Percentiles rank a stretch among this genome's conserved stretches.
These are phyloP conservation scores for Colletotrichum eremochloae DNA, from an alignment of 2,329 filamentous ascomycete genomes.

Conservation along the genomic window DNA sequence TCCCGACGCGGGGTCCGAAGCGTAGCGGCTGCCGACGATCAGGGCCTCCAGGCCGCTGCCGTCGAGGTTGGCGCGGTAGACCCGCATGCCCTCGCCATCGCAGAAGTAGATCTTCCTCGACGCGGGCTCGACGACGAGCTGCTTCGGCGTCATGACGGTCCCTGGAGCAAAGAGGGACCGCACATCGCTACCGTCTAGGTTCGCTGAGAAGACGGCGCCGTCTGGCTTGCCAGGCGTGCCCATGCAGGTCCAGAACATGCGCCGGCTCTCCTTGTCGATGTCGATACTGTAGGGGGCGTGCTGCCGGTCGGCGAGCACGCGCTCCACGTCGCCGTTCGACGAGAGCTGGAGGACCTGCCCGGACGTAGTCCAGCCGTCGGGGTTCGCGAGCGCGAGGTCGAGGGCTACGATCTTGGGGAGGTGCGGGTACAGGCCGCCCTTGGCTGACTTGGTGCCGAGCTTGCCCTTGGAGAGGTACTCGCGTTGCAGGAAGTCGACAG, in stretches of 20 bases:
- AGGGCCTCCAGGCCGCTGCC: conserved; percentile 56
- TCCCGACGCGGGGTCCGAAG: conserved; percentile 57
- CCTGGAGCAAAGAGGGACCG: conserved; percentile 59
- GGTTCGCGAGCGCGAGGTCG: conserved; percentile 2
- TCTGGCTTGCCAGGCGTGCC: conserved; percentile 55
- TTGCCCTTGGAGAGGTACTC: conserved; percentile 60
- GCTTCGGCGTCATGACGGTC: conserved; percentile 63
- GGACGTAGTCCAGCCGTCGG: conserved; percentile 1
- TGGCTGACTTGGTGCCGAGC: conserved; percentile 59
- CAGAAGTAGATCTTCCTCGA: conserved; percentile 56
- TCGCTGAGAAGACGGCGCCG: conserved; percentile 59
- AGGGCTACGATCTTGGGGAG: conserved; percentile 43
- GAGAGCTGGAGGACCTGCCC: conserved; percentile 42
- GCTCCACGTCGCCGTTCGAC: conserved; percentile 43
- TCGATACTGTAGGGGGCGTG: conserved; percentile 60
- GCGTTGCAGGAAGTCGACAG: conserved; percentile 59
- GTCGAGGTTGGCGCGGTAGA: conserved; percentile 56
- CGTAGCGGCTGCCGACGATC: conserved; percentile 52
- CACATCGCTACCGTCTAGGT: conserved; percentile 63
- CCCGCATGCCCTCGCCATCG: conserved; percentile 59
- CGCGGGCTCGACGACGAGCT: conserved; percentile 52
- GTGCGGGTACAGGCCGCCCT: conserved; percentile 56
- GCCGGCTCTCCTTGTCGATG: conserved; percentile 48
- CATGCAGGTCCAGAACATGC: conserved; percentile 67
- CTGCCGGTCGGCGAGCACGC: conserved; percentile 46